These are phyloP conservation scores for Spirogloea muscicola DNA, from an alignment of 139 green algal species.

Conservation along the genomic window DNA sequence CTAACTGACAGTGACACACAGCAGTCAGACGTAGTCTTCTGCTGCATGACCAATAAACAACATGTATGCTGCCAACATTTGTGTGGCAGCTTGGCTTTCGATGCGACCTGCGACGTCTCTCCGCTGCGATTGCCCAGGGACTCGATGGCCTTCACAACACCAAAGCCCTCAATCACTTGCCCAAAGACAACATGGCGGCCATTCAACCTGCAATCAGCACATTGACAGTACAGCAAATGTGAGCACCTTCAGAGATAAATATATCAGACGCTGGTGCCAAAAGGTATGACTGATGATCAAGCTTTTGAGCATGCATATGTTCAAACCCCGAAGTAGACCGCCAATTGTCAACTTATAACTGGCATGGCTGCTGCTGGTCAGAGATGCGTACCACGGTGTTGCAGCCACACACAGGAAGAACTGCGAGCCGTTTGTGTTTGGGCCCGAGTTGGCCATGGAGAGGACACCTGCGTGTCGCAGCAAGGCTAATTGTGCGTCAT, in stretches of 20 bases:
- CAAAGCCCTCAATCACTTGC: conserved; percentile 49
- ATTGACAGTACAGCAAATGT: too few relatives aligned
- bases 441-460: conserved; percentile 45
- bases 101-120: conserved; percentile 52
- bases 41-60: not conserved
- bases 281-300: too few relatives aligned
- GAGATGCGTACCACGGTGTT: conserved; percentile 1
- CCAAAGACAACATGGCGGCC: conserved; percentile 70
- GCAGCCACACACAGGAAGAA: conserved; percentile 48
- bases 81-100: not conserved
- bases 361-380: too few relatives aligned
- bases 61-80: not conserved
- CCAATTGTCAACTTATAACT: too few relatives aligned
- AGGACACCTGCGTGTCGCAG: conserved; percentile 9
- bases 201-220: conserved; percentile 51
- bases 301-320: too few relatives aligned
- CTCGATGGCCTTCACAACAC: conserved; percentile 69
- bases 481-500: too few relatives aligned
- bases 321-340: too few relatives aligned
- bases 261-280: not conserved
- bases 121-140: conserved; percentile 63
- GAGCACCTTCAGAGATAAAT: not conserved
- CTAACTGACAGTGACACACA: too few relatives aligned
- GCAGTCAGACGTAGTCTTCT: not conserved
- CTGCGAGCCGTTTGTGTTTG: conserved; percentile 53